Evolutionary conservation across 306 rosid genomes (phyloP), one percentile per base, ranked within the genome.

Genomic region (Vigna mungo): DNA sequence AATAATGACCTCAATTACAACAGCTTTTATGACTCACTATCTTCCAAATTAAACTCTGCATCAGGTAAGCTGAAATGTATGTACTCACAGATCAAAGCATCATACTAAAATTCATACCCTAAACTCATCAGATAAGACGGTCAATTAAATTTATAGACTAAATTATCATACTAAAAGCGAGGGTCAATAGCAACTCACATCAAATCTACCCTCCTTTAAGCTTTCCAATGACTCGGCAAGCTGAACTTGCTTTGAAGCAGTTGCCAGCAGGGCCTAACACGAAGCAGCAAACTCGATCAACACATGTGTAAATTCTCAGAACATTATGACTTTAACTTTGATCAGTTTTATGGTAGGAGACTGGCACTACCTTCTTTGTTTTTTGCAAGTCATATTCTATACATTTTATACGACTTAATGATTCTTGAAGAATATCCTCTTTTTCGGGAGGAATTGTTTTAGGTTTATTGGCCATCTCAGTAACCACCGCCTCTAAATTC

Each of bases 351-450:
- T 34, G 74, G 71, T 61, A 76, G 72, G 78, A 84, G 72, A 74
- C 61, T 47, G 78, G 48, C 78, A 78, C 80, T 87, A 94, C 98
- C 84, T 84, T 90, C 84, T 89, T 92, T 49, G 98, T 94, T 88
- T 94, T 94, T 69, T 89, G 98, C 80, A 94, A 87, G 89, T 94
- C 98, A 78, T 88, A 72, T 76, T 94, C 98, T 70, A 94, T 92
- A 37, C 80, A 89, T 76, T 89, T 94, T 61, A 94, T 94, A n/a
- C 98, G 98, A 84, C 75, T 90, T 83, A 94, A 71, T 25, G 96
- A 94, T 85, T 94, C 98, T 14, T 76, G 87, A 89, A 94, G 97
- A 79, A 94, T 90, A 84, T 85, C 82, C 55, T 94, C 98, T 80
- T 94, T 94, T 84, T 94, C 97, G 27, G 79, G 92, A 82, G 98